Conservation (phyloP, 2,329 filamentous ascomycete species). For the Nannizzia gypsea region DNA sequence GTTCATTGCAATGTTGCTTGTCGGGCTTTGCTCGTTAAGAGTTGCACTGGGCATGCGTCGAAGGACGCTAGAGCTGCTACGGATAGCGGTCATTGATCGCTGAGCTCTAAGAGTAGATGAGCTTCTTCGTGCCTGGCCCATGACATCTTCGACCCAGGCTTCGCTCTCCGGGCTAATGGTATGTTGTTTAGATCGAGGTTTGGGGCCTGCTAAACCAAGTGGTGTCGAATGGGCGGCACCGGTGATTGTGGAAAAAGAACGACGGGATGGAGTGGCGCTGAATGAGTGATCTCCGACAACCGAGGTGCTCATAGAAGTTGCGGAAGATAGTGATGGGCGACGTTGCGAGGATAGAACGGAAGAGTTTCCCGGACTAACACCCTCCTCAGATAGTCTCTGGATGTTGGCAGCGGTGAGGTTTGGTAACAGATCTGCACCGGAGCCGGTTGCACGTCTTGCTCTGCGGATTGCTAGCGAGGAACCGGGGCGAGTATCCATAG, state of each 20-base stretch:
- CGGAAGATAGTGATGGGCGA: slow-evolving; percentile 30
- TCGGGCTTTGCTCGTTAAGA: slow-evolving; percentile 5
- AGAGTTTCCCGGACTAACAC: slow-evolving; percentile 18
- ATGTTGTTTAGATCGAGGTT: slow-evolving; percentile 27
- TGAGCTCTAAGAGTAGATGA: slow-evolving; percentile 25
- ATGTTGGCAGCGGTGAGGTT: slow-evolving; percentile 21
- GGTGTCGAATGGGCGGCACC: slow-evolving; percentile 22
- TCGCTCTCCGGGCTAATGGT: slow-evolving; percentile 36
- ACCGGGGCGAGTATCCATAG: slow-evolving; percentile 26
- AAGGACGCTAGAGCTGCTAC: slow-evolving; percentile 7
- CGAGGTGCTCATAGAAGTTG: slow-evolving; percentile 25
- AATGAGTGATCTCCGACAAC: slow-evolving; percentile 19
- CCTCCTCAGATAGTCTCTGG: slow-evolving; percentile 19
- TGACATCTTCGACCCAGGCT: slow-evolving; percentile 37
- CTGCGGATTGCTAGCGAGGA: slow-evolving; percentile 32
- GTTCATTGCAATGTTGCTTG: background rate
- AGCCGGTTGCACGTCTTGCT: slow-evolving; percentile 25
- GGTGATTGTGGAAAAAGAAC: slow-evolving; percentile 17
- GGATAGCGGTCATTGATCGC: slow-evolving; percentile 11
- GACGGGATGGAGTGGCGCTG: slow-evolving; percentile 13
- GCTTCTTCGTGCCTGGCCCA: slow-evolving; percentile 33
- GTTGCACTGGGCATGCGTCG: slow-evolving; percentile 3
- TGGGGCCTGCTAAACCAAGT: slow-evolving; percentile 36
- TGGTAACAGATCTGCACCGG: slow-evolving; percentile 21
- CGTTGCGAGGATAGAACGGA: slow-evolving; percentile 22